Base-by-base conservation (phyloP, 345 rosid species). In the Melaleuca alternifolia region DNA sequence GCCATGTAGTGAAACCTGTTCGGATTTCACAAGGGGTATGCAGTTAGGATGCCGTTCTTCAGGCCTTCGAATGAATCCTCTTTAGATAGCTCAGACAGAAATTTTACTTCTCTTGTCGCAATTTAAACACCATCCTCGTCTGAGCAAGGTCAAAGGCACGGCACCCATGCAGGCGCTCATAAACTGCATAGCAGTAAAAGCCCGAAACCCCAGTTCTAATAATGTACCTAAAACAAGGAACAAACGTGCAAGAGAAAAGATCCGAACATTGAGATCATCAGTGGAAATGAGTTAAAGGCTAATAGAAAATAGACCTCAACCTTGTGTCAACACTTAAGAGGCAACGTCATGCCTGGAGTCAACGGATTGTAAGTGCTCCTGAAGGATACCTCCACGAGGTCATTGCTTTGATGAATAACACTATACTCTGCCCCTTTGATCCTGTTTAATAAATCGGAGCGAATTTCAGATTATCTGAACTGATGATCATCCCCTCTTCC, bases 1-100 rank as follows among this genome's bases (percentile, higher is more conserved):
- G 90, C 93, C 94, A 90, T 90, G 89, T 87, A 92, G 83, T 92
- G 91, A 56, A 91, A 92, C 86, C 92, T 89, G 86, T 24, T n/a
- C 26, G 12, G 81, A 71, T 71, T 71, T 71, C 81, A 71, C 48
- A 44, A 71, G 81, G 81, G 48, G 14, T 0, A 37, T 10, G 2
- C 26, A 37, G 81, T 71, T 18, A 37, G 81, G 24, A 37, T 71
- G 48, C 48, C 26, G 7, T 71, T 71, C 48, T 33, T 71, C 3
- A 7, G 81, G 48, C 26, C 48, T 37, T 18, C 11, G 1, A 20
- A 37, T 71, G 48, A 18, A 71, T 18, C 20, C 81, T 37, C 7
- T 20, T 71, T 18, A 18, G 46, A 37, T 37, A 37, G 20, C 48
- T 71, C 10, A 71, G 81, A 71, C 48, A 37, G 81, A 71, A 71